These are phyloP conservation scores for Pholiota adiposa DNA, from an alignment of 1,284 basidiomycete genomes.

Conservation along the genomic window DNA sequence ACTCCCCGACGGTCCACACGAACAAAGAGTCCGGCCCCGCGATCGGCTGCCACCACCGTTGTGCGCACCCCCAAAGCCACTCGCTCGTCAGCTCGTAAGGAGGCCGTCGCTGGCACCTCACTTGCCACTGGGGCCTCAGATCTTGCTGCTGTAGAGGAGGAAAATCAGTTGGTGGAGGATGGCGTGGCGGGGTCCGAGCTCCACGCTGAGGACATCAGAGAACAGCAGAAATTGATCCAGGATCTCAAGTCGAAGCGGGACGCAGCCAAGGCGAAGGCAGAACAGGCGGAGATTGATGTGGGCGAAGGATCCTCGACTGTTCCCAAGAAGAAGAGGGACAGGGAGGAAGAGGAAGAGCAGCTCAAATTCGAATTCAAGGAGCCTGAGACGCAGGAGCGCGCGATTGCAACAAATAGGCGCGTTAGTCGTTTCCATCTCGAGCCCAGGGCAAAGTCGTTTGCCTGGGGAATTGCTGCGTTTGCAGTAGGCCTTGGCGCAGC, in stretches of 20 bases:
- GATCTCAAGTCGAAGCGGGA: conserved; percentile 63
- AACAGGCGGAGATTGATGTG: conserved; percentile 33
- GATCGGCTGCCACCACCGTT: conserved; percentile 22
- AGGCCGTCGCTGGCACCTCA: conserved; percentile 29
- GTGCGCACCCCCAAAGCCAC: conserved; percentile 36
- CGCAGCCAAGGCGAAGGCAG: conserved; percentile 28
- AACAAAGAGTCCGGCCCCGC: conserved; percentile 55
- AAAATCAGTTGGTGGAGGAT: conserved; percentile 49
- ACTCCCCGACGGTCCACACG: conserved; percentile 53
- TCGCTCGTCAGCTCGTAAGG: conserved; percentile 44
- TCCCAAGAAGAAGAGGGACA: conserved; percentile 43
- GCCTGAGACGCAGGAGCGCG: conserved; percentile 58
- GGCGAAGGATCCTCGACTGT: conserved; percentile 25
- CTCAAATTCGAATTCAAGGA: conserved; percentile 68
- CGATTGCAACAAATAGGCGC: conserved; percentile 67
- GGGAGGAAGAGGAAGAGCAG: conserved; percentile 58
- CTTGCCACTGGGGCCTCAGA: conserved; percentile 59
- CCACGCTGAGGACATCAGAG: conserved; percentile 66
- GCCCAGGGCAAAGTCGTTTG: conserved; percentile 68
- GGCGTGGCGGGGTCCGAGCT: conserved; percentile 66
- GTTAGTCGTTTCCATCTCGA: conserved; percentile 54
- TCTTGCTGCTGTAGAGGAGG: conserved; percentile 65
- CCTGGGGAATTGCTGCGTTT: conserved; percentile 78
- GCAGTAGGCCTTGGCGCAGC: conserved; percentile 72
- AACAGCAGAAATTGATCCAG: conserved; percentile 73